Conservation (phyloP, 768 basidiomycete genomes). For the Leccinum subgranulosum region DNA sequence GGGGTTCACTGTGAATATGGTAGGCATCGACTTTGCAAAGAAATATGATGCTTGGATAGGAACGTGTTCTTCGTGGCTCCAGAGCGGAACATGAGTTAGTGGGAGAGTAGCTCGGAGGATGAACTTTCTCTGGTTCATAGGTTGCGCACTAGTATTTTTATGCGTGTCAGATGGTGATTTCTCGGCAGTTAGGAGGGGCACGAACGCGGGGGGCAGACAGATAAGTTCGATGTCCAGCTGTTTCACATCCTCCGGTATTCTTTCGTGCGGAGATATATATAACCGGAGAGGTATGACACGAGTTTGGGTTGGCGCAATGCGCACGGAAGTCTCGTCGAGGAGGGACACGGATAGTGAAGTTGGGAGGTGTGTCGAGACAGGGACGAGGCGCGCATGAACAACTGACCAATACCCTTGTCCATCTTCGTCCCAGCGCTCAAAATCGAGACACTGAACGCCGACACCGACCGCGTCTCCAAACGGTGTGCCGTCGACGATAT, state of each 20-base stretch:
- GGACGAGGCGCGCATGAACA: constrained; percentile 14
- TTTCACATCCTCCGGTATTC: constrained; percentile 33
- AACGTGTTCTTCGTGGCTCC: constrained; percentile 36
- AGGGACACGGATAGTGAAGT: constrained; percentile 19
- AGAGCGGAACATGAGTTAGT: constrained; percentile 42
- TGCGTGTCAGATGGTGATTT: neutral
- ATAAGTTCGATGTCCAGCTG: constrained; percentile 39
- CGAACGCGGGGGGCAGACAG: constrained; percentile 17
- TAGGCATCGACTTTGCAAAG: constrained; percentile 51
- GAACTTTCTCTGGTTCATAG: neutral
- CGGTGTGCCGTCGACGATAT: constrained; percentile 72
- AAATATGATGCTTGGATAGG: constrained; percentile 59
- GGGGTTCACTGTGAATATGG: constrained; percentile 55
- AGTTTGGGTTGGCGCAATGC: constrained; percentile 61
- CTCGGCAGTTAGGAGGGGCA: neutral
- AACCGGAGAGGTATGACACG: constrained; percentile 55
- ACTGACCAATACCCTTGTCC: constrained; percentile 55
- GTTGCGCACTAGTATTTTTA: neutral
- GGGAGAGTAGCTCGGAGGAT: constrained; percentile 39
- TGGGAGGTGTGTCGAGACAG: constrained; percentile 1
- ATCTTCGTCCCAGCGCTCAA: neutral
- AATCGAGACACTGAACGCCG: constrained; percentile 47
- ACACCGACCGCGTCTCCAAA: constrained; percentile 73
- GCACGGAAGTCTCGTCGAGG: constrained; percentile 19
- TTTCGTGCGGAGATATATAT: constrained; percentile 32